Evolutionary conservation across 1,284 basidiomycete genomes (phyloP).

Genomic region (Malassezia vespertilionis): DNA sequence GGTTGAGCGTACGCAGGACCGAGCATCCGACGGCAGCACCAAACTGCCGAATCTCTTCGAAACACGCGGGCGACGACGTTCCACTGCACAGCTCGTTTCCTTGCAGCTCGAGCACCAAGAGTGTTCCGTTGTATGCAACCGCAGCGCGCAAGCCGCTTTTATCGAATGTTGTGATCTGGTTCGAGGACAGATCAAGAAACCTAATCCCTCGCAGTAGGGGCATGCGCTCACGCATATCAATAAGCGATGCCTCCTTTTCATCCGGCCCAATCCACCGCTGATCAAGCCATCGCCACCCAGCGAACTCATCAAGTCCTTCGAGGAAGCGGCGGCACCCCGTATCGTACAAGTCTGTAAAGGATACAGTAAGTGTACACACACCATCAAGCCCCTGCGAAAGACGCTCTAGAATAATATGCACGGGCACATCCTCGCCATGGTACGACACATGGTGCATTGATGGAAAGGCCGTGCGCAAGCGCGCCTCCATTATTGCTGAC

Average conservation of each 20-base stretch:
- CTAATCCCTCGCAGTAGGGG: conserved; percentile 1
- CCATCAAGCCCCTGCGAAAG: neutral
- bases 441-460: conserved; percentile 11
- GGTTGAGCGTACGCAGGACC: conserved; percentile 8
- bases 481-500: neutral
- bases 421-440: conserved; percentile 5
- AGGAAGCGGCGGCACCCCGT: conserved; percentile 1
- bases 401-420: neutral
- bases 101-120: conserved; percentile 13
- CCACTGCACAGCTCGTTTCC: conserved; percentile 6
- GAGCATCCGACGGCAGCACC: conserved; percentile 4
- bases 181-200: conserved; percentile 12
- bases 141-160: neutral
- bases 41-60: conserved; percentile 5
- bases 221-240: neutral
- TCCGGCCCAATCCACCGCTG: neutral
- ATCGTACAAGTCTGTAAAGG: conserved; percentile 9
- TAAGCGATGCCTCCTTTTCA: neutral
- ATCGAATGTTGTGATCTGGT: conserved; percentile 12
- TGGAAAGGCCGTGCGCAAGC: neutral
- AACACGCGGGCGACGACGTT: neutral
- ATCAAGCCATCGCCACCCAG: neutral
- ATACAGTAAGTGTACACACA: neutral
- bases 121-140: neutral
- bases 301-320: neutral